These are phyloP conservation scores for Xylariaceae sp. DNA, from an alignment of 2,329 filamentous ascomycete species.

Conservation along the genomic window DNA sequence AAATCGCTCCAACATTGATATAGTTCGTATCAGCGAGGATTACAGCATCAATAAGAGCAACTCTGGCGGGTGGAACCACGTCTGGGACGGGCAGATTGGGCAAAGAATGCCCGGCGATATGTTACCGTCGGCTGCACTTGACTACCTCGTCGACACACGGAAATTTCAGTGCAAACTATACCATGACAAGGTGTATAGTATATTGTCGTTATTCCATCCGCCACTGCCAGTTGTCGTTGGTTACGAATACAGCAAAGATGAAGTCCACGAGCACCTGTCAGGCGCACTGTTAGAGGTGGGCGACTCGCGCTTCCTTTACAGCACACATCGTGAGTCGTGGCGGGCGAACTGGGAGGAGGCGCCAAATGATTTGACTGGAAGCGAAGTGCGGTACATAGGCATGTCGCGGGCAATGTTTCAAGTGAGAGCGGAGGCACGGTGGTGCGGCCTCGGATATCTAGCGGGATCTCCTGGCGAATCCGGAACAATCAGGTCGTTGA, in stretches of 20 bases:
- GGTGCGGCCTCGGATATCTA: neutral
- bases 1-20: neutral
- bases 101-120: conserved; percentile 8
- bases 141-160: conserved; percentile 6
- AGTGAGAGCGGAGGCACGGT: neutral
- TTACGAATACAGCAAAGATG: neutral
- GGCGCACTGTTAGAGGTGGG: conserved; percentile 1
- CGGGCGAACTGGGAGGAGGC: conserved; percentile 2
- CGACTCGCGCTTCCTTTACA: neutral
- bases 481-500: neutral
- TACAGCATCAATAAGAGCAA: conserved; percentile 7
- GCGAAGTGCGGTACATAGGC: neutral
- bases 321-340: neutral
- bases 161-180: conserved; percentile 5
- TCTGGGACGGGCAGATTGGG: conserved; percentile 1
- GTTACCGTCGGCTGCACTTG: neutral
- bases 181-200: neutral
- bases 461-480: neutral
- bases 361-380: neutral
- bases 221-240: neutral
- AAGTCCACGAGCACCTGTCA: conserved; percentile 1
- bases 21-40: conserved; percentile 3
- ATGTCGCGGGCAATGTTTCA: neutral
- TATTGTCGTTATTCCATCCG: conserved; percentile 6
- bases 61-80: conserved; percentile 1